Percentiles rank a stretch among this genome's conserved stretches.
Conservation (phyloP, 495 filamentous ascomycete species). For the Lasiosphaeriaceae sp. region DNA sequence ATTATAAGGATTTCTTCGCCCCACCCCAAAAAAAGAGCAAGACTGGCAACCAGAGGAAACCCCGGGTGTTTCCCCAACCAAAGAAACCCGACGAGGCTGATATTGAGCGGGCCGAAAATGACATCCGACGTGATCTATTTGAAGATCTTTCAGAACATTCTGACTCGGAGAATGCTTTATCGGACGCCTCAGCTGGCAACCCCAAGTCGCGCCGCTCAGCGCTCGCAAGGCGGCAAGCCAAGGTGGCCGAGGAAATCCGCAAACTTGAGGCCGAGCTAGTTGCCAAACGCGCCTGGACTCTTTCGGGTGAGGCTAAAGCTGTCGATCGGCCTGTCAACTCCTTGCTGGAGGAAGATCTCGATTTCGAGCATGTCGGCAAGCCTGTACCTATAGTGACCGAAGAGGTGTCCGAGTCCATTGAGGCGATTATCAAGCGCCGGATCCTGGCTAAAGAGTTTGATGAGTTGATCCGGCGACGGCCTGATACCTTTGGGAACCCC, state of each 20-base stretch:
- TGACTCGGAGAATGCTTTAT: slow-evolving; percentile 52
- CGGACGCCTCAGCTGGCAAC: slow-evolving; percentile 51
- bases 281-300: slow-evolving; percentile 85
- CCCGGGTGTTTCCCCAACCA: slow-evolving; percentile 1
- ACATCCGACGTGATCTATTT: slow-evolving; percentile 88
- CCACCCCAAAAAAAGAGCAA: slow-evolving; percentile 68
- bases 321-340: slow-evolving; percentile 82
- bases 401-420: slow-evolving; percentile 89
- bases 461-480: slow-evolving; percentile 80
- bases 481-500: slow-evolving; percentile 57
- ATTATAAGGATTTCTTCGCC: slow-evolving; percentile 87
- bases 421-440: slow-evolving; percentile 89
- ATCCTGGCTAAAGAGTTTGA: slow-evolving; percentile 92
- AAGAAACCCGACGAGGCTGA: slow-evolving; percentile 51
- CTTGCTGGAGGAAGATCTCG: slow-evolving; percentile 88
- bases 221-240: slow-evolving; percentile 82
- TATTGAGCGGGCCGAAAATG: slow-evolving; percentile 80
- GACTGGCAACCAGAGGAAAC: slow-evolving; percentile 34
- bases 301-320: slow-evolving; percentile 84
- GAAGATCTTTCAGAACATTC: slow-evolving; percentile 67
- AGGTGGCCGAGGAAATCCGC: slow-evolving; percentile 83
- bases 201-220: slow-evolving; percentile 61
- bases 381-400: slow-evolving; percentile 90
- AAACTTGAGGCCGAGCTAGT: slow-evolving; percentile 84
- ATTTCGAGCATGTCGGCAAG: slow-evolving; percentile 95